Base-by-base conservation (phyloP, 1,284 basidiomycete species). In the Trametes pubescens region DNA sequence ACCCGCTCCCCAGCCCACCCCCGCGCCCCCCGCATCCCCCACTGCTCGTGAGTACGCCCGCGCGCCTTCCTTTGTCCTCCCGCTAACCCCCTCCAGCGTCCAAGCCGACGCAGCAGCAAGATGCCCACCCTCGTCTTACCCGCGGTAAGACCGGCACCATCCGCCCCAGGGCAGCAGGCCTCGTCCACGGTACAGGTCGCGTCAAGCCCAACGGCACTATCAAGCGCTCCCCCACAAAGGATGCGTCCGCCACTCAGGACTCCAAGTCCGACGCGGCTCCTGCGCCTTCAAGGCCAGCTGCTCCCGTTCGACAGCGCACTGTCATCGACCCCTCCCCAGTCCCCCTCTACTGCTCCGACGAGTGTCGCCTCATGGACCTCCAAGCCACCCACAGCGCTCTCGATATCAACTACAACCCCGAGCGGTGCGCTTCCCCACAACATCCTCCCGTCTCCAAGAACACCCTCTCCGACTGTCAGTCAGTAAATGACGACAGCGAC, bases 291-390 rank as follows among this genome's bases (percentile, higher is more conserved):
- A 65, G 59, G 34, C 56, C 65, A 18, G 26, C 59, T 21, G 59
- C 66, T 22, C 57, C 65, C 6, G 62, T 82, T 38, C 85, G 85
- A 69, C 80, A 82, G 51, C 84, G 86, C 47, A 87, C 86, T 4
- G 80, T 92, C 76, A 92, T 93, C 78, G 90, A 92, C 78, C 89
- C 89, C 74, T 81, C 82, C 1, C 91, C 88, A 13, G 85, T 85
- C 2, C 90, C 91, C 24, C 83, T 93, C 66, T 93, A 93, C 78
- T 93, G 91, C 78, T 92, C 90, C 2, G 89, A 91, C 67, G 84
- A 88, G 72, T 93, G 91, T 75, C 82, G 84, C 65, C 75, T 87
- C 46, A 77, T 78, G 48, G 90, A 92, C 75, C 73, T 86, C 68
- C 78, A 80, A 71, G 77, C 76, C 68, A 72, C 71, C 48, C 75